Percentiles rank a stretch among this genome's conserved stretches.
These are phyloP conservation scores for Cutaneotrichosporon sp. DNA, from an alignment of 1,284 basidiomycete genomes.

Conservation along the genomic window DNA sequence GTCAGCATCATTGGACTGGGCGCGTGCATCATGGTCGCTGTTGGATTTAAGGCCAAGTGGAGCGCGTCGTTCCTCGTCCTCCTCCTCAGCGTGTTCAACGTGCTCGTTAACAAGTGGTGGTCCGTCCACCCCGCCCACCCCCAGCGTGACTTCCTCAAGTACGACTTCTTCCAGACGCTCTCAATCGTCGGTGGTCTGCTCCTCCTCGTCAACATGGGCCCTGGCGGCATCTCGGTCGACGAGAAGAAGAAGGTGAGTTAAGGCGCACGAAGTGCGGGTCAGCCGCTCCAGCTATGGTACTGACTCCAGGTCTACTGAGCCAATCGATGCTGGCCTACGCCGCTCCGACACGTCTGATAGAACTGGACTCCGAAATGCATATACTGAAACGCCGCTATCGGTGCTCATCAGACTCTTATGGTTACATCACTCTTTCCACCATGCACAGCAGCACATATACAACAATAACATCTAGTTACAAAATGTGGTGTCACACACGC, in stretches of 20 bases:
- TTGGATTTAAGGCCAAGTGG: conserved; percentile 99
- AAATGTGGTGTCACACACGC: background rate
- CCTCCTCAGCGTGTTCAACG: conserved; percentile 90
- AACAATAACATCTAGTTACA: background rate
- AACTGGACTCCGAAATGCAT: conserved; percentile 1
- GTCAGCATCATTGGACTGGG: conserved; percentile 83
- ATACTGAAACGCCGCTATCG: background rate
- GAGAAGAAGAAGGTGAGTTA: conserved; percentile 84
- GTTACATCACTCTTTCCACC: background rate
- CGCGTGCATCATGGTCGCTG: conserved; percentile 95
- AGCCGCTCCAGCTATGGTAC: background rate
- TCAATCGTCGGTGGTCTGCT: conserved; percentile 97
- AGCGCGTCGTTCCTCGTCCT: conserved; percentile 95
- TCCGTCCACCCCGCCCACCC: conserved; percentile 88
- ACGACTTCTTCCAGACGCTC: conserved; percentile 74
- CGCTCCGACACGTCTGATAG: background rate
- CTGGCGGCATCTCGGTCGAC: conserved; percentile 94
- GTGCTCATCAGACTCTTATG: background rate
- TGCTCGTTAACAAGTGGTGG: conserved; percentile 99
- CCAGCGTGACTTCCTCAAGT: conserved; percentile 96
- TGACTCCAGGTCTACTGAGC: conserved; percentile 11
- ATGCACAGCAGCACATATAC: background rate
- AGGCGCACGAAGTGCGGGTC: background rate
- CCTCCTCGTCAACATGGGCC: conserved; percentile 96
- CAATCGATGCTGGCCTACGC: background rate